Evolutionary conservation across 768 basidiomycete species (phyloP).

Genomic region (Psilocybe cyanescens): DNA sequence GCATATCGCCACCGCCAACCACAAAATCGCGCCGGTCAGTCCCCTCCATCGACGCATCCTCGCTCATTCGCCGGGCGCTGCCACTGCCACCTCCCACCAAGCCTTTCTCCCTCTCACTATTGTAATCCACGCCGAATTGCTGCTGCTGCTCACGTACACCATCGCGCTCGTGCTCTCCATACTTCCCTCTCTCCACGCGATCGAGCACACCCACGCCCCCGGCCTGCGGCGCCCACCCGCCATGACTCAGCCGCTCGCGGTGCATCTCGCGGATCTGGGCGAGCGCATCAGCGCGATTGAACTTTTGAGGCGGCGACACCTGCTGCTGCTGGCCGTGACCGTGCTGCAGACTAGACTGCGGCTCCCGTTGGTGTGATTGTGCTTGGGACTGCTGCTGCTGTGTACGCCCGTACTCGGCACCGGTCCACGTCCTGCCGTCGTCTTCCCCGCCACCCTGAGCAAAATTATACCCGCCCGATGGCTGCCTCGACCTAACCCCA

Average conservation of each 20-base stretch:
- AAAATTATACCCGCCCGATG: neutral
- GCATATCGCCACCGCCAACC: slow-evolving; percentile 4
- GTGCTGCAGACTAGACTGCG: neutral
- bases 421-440: neutral
- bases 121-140: neutral
- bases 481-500: neutral
- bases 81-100: neutral
- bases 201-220: slow-evolving; percentile 8
- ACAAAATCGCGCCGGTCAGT: neutral
- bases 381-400: neutral
- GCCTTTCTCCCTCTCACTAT: neutral
- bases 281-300: slow-evolving; percentile 46
- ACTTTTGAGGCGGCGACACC: slow-evolving; percentile 8
- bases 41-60: too few relatives aligned
- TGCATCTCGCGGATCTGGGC: slow-evolving; percentile 58
- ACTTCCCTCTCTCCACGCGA: slow-evolving; percentile 6
- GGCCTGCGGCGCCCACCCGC: slow-evolving; percentile 22
- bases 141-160: slow-evolving; percentile 4
- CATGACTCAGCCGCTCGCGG: slow-evolving; percentile 34
- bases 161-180: slow-evolving; percentile 9
- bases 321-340: neutral
- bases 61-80: too few relatives aligned
- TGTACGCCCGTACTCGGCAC: neutral
- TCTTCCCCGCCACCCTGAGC: neutral
- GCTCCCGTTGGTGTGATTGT: slow-evolving; percentile 1